Percentiles rank a stretch among this genome's conserved stretches.
phyloP scores from a whole-genome alignment of 106 monocot genomes.

The Apostasia ramifera region DNA sequence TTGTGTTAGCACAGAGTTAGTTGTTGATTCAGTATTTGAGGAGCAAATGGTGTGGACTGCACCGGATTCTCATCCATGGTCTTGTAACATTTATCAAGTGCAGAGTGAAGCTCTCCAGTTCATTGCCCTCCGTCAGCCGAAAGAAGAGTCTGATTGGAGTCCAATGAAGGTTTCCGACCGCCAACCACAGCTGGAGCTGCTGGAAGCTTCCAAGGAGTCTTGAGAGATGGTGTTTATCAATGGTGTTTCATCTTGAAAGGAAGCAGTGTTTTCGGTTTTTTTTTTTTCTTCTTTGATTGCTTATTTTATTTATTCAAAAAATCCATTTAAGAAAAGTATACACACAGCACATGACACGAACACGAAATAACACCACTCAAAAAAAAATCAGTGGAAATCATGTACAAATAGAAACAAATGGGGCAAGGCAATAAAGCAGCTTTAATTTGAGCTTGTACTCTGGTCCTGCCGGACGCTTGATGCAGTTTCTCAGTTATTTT shows the following conservation, averaged over 20 bases:
- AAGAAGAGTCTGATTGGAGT: constrained; percentile 62
- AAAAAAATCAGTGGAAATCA: too few relatives aligned
- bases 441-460: too few relatives aligned
- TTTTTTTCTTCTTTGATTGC: too few relatives aligned
- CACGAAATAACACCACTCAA: too few relatives aligned
- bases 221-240: background rate
- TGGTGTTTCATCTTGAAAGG: background rate
- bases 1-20: constrained; percentile 51
- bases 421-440: too few relatives aligned
- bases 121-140: constrained; percentile 52
- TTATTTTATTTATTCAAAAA: too few relatives aligned
- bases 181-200: background rate
- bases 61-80: constrained; percentile 84
- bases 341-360: too few relatives aligned
- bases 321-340: too few relatives aligned
- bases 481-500: too few relatives aligned
- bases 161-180: constrained; percentile 51
- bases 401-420: too few relatives aligned
- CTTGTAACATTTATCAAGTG: constrained; percentile 82
- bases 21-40: constrained; percentile 56
- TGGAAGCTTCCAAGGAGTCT: constrained; percentile 7
- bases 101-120: constrained; percentile 82
- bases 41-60: constrained; percentile 69
- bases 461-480: too few relatives aligned
- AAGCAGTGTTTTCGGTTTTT: too few relatives aligned